Conservation (phyloP, 305 asterid genomes). For the Stenogyne calaminthoides region DNA sequence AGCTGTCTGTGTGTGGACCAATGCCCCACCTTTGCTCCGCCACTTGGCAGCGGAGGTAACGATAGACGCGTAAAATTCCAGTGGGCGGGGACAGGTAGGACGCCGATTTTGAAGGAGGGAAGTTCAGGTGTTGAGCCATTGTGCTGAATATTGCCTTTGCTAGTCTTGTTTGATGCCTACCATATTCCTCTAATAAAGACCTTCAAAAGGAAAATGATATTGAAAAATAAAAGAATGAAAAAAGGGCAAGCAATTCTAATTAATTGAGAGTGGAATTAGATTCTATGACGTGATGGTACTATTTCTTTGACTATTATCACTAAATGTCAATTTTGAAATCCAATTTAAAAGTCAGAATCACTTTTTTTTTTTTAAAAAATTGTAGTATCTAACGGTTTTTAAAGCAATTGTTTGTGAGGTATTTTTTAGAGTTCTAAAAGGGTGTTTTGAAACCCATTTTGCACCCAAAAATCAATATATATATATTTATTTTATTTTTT, state of each 20-base stretch:
- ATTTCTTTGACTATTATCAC: too few relatives aligned
- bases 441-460: too few relatives aligned
- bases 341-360: too few relatives aligned
- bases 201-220: constrained; percentile 28
- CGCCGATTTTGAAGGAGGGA: constrained; percentile 35
- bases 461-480: too few relatives aligned
- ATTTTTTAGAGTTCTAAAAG: too few relatives aligned
- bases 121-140: constrained; percentile 48
- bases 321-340: too few relatives aligned
- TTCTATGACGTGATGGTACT: too few relatives aligned
- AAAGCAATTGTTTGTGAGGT: too few relatives aligned
- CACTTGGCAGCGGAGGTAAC: constrained; percentile 65
- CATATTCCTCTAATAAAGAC: constrained; percentile 64
- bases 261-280: too few relatives aligned
- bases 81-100: constrained; percentile 56
- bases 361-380: too few relatives aligned
- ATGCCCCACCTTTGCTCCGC: constrained; percentile 62
- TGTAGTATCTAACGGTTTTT: too few relatives aligned
- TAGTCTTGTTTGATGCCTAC: constrained; percentile 57
- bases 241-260: neutral
- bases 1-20: constrained; percentile 79
- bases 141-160: constrained; percentile 51
- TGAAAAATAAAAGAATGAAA: neutral
- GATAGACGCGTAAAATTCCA: constrained; percentile 71
- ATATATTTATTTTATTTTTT: too few relatives aligned